A percentile compares a stretch with the other conserved stretches of the same genome.
phyloP scores from a whole-genome alignment of 441 rosid genomes.

The Kokia cookei region DNA sequence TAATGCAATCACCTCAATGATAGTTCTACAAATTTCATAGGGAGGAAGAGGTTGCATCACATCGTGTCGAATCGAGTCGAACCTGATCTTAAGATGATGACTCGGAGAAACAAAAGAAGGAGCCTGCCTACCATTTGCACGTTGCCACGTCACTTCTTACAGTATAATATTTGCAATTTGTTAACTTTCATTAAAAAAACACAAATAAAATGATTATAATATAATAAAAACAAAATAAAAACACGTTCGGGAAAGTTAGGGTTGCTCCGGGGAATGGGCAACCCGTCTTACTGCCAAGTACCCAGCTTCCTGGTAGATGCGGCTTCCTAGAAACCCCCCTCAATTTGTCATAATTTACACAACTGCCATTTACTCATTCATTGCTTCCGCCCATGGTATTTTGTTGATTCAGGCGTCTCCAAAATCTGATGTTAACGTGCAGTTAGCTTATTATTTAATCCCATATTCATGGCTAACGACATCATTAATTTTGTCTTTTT shows the following conservation, averaged over 20 bases:
- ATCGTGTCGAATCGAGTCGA: too few species aligned
- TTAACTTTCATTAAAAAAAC: too few species aligned
- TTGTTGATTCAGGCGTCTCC: not conserved
- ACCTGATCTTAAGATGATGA: too few species aligned
- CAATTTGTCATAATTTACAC: not conserved
- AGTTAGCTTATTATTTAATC: too few species aligned
- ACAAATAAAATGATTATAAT: too few species aligned
- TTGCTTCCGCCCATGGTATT: not conserved
- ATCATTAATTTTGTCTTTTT: too few species aligned
- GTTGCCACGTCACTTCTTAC: not conserved
- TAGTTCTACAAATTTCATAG: too few species aligned
- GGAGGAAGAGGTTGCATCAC: too few species aligned
- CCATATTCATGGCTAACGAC: too few species aligned
- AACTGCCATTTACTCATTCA: slow-evolving; percentile 1
- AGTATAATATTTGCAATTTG: too few species aligned
- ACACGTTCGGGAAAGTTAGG: not conserved
- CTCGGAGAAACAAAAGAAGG: too few species aligned
- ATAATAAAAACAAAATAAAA: not conserved
- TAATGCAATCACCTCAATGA: too few species aligned
- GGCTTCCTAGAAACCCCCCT: not conserved
- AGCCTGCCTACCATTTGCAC: not conserved
- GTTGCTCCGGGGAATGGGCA: slow-evolving; percentile 9
- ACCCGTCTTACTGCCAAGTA: not conserved
- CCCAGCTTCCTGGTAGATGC: slow-evolving; percentile 7
- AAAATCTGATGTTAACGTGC: not conserved